Evolutionary conservation across 1,284 basidiomycete genomes (phyloP).

Genomic region (Rhodotorula sp.): DNA sequence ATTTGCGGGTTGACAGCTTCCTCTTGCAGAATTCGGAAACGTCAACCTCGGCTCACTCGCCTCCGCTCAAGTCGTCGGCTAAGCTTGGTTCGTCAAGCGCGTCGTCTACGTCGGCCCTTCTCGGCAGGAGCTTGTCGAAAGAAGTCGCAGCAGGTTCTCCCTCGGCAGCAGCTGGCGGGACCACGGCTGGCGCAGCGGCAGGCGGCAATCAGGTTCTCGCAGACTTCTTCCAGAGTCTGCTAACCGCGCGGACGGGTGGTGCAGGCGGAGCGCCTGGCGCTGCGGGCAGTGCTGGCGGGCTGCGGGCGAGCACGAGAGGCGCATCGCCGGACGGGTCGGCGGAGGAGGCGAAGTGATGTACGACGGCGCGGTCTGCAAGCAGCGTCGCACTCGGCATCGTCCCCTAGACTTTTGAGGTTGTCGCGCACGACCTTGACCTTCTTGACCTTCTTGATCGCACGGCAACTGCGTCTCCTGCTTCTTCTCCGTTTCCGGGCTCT

Average conservation of each 20-base stretch:
- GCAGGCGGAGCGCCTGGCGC: not conserved
- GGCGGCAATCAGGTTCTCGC: conserved; percentile 68
- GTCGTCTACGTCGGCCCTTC: not conserved
- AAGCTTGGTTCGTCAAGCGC: not conserved
- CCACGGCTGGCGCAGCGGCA: conserved; percentile 40
- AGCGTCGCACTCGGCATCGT: no score
- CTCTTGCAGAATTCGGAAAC: conserved; percentile 1
- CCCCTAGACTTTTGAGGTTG: no score
- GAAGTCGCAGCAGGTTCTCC: not conserved
- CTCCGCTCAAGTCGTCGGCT: conserved; percentile 11
- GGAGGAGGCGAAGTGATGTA: not conserved
- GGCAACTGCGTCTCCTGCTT: no score
- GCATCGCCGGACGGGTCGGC: not conserved
- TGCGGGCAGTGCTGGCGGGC: not conserved
- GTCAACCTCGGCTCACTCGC: conserved; percentile 8
- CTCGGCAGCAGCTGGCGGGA: conserved; percentile 7
- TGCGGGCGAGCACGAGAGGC: not conserved
- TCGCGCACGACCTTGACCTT: no score
- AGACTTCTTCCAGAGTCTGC: conserved; percentile 78
- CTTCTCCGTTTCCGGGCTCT: no score
- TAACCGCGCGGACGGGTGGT: conserved; percentile 47
- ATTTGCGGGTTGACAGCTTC: not conserved
- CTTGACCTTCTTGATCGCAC: no score
- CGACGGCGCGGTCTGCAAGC: no score
- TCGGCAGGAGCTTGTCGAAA: not conserved